Conservation (phyloP, 768 basidiomycete species). For the Arthromyces matolae region DNA sequence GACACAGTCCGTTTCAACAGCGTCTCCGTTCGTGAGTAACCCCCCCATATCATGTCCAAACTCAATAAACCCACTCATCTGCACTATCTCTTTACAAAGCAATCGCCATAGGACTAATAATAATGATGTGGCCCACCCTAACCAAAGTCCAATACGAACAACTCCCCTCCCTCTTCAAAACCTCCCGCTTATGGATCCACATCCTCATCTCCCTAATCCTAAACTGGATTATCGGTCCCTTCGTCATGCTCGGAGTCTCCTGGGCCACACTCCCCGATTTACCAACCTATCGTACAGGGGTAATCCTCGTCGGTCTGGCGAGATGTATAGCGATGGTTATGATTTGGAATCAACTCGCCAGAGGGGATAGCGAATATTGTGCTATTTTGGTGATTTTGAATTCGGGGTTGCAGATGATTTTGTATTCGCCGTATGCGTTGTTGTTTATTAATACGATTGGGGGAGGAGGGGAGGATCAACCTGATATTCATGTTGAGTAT, state of each 20-base stretch:
- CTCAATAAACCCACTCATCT: too few relatives aligned
- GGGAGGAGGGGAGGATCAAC: conserved; percentile 26
- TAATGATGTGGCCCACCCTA: conserved; percentile 87
- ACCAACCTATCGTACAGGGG: conserved; percentile 69
- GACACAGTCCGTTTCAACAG: conserved; percentile 60
- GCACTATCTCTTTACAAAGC: conserved; percentile 37
- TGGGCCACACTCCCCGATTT: conserved; percentile 85
- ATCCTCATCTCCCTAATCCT: conserved; percentile 62
- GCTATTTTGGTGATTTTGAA: conserved; percentile 81
- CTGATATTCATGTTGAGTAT: conserved; percentile 48
- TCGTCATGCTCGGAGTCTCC: conserved; percentile 80
- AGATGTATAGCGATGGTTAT: conserved; percentile 74
- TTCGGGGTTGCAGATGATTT: conserved; percentile 70
- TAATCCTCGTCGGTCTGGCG: conserved; percentile 79
- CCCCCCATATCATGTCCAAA: too few relatives aligned
- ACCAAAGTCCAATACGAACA: conserved; percentile 76
- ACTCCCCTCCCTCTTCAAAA: conserved; percentile 53
- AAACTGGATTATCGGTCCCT: conserved; percentile 80
- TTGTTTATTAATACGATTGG: conserved; percentile 74
- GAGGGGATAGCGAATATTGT: conserved; percentile 68
- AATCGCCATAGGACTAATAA: conserved; percentile 73
- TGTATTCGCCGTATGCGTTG: conserved; percentile 72
- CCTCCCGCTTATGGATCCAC: conserved; percentile 60
- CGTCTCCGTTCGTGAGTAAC: conserved; percentile 76
- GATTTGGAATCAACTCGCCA: conserved; percentile 77